These are phyloP conservation scores for Globisporangium ultimum DNA, from an alignment of 352 stramenopile species.

Conservation along the genomic window DNA sequence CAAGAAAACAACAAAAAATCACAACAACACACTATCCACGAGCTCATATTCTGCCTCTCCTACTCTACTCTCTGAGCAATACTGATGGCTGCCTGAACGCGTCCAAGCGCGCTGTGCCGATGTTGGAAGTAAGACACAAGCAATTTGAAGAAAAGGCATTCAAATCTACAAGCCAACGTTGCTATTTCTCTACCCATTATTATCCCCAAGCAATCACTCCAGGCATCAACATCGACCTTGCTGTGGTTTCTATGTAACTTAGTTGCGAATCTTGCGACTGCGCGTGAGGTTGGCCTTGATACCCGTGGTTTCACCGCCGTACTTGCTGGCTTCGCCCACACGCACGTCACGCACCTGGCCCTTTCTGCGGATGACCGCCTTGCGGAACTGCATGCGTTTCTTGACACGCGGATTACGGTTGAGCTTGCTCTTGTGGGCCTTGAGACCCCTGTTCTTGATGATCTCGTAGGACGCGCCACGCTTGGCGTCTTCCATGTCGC, in stretches of 20 bases:
- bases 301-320: slow-evolving; percentile 87
- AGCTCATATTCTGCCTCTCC: background rate
- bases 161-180: slow-evolving; percentile 14
- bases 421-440: slow-evolving; percentile 97
- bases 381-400: slow-evolving; percentile 97
- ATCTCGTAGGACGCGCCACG: slow-evolving; percentile 93
- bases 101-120: too few relatives aligned
- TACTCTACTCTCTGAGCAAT: too few relatives aligned
- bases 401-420: slow-evolving; percentile 99
- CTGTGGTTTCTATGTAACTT: slow-evolving; percentile 12
- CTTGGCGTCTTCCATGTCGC: slow-evolving; percentile 81
- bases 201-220: background rate
- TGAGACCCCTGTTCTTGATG: slow-evolving; percentile 98
- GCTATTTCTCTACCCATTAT: slow-evolving; percentile 11
- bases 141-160: too few relatives aligned
- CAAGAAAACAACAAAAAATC: background rate
- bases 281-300: slow-evolving; percentile 88
- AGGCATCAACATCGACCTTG: too few relatives aligned
- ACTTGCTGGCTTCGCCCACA: slow-evolving; percentile 80
- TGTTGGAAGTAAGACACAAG: too few relatives aligned
- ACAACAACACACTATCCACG: background rate
- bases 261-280: slow-evolving; percentile 90
- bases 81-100: too few relatives aligned
- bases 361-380: slow-evolving; percentile 97
- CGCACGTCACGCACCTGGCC: slow-evolving; percentile 94